Percentiles rank a stretch among this genome's conserved stretches.
phyloP scores from a whole-genome alignment of 2,329 filamentous ascomycete species.

The Metarhizium guizhouense region DNA sequence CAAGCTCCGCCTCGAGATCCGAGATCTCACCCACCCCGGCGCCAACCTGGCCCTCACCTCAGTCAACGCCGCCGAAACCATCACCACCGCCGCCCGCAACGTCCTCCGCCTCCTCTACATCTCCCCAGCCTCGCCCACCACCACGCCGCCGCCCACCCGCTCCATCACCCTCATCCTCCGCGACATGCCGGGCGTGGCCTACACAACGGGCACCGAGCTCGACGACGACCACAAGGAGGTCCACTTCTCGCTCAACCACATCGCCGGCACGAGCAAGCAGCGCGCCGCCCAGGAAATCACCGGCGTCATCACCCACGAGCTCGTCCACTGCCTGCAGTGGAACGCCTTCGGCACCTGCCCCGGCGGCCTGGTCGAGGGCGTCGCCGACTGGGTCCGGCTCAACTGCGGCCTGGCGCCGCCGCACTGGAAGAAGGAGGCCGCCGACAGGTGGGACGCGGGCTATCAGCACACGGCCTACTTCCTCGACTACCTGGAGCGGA shows the following conservation, averaged over 20 bases:
- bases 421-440: constrained; percentile 63
- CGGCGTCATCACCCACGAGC: constrained; percentile 83
- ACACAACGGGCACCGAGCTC: constrained; percentile 72
- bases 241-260: constrained; percentile 74
- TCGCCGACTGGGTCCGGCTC: constrained; percentile 88
- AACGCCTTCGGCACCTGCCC: constrained; percentile 54
- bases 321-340: constrained; percentile 92
- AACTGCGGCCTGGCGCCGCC: constrained; percentile 64
- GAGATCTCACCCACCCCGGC: constrained; percentile 51
- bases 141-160: constrained; percentile 54
- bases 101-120: constrained; percentile 68
- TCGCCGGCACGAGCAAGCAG: constrained; percentile 37
- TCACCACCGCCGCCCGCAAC: constrained; percentile 53
- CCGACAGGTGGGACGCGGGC: constrained; percentile 70
- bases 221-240: constrained; percentile 89
- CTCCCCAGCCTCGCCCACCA: constrained; percentile 29
- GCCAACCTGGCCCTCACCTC: constrained; percentile 57
- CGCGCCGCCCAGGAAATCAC: constrained; percentile 54
- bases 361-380: constrained; percentile 77
- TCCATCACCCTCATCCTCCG: constrained; percentile 79
- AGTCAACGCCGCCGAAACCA: constrained; percentile 51
- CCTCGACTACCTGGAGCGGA: constrained; percentile 70
- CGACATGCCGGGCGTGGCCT: constrained; percentile 75
- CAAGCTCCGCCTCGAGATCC: constrained; percentile 50
- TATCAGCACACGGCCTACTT: constrained; percentile 93